Evolutionary conservation across 257 asterid genomes (phyloP).

Genomic region (Nyctanthes arbortristis): DNA sequence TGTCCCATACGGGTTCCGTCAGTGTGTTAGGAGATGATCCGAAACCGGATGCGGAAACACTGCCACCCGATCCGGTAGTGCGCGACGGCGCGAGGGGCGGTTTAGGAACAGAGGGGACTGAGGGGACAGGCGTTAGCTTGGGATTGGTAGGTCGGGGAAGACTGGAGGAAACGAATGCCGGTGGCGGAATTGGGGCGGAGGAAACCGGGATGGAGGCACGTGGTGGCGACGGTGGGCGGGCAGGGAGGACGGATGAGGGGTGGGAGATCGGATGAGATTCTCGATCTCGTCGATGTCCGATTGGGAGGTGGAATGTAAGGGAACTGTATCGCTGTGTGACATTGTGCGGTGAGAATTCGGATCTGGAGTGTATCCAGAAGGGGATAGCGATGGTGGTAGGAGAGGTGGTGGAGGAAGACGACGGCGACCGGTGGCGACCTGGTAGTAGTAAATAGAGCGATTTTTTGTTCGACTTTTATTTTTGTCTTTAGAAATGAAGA

Average conservation of each 20-base stretch:
- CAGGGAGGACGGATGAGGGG: slow-evolving; percentile 73
- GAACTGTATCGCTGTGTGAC: slow-evolving; percentile 78
- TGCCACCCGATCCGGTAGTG: slow-evolving; percentile 33
- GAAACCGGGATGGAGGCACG: slow-evolving; percentile 82
- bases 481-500: background rate
- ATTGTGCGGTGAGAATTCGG: slow-evolving; percentile 31
- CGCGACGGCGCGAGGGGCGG: slow-evolving; percentile 25
- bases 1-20: slow-evolving; percentile 97
- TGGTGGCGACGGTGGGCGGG: slow-evolving; percentile 52
- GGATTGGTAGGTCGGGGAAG: slow-evolving; percentile 47
- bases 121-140: slow-evolving; percentile 38
- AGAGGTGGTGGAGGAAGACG: background rate
- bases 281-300: slow-evolving; percentile 99
- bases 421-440: background rate
- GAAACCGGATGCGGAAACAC: slow-evolving; percentile 50
- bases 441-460: background rate
- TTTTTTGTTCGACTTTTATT: background rate
- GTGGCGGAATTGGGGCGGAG: slow-evolving; percentile 39
- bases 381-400: no score
- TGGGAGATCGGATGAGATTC: slow-evolving; percentile 76
- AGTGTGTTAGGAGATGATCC: slow-evolving; percentile 79
- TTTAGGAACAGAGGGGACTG: slow-evolving; percentile 13
- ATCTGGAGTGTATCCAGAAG: background rate
- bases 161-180: slow-evolving; percentile 63
- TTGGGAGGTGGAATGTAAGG: slow-evolving; percentile 78